phyloP scores from a whole-genome alignment of 202 grass and related monocot genomes.

The Schoenoplectus triqueter region DNA sequence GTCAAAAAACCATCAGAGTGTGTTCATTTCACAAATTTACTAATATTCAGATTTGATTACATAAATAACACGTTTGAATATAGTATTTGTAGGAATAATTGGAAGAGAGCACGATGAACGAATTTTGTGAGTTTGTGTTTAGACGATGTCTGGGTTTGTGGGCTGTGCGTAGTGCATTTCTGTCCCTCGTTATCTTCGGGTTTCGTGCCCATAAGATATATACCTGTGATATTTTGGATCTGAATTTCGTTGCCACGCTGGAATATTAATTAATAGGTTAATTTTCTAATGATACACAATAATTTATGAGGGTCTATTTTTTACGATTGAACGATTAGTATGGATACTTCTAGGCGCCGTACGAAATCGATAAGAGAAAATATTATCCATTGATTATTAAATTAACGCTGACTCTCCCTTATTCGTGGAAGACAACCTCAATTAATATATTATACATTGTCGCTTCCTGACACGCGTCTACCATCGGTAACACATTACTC shows the following conservation, averaged over 20 bases:
- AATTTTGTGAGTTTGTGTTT: too few species aligned
- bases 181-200: not conserved
- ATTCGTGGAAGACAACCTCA: not conserved
- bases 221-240: not conserved
- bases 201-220: not conserved
- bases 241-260: not conserved
- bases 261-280: too few species aligned
- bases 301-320: not conserved
- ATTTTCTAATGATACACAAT: not conserved
- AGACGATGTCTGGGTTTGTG: too few species aligned
- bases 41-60: too few species aligned
- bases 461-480: not conserved
- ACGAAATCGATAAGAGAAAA: not conserved
- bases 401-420: not conserved
- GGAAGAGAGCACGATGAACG: too few species aligned
- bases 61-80: too few species aligned
- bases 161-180: too few species aligned
- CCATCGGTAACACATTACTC: not conserved
- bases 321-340: too few species aligned
- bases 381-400: not conserved
- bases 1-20: too few species aligned
- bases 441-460: not conserved
- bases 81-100: too few species aligned
- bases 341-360: too few species aligned
- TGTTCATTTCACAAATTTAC: too few species aligned